These are phyloP conservation scores for Lasiodiplodia theobromae DNA, from an alignment of 2,329 filamentous ascomycete species.

Conservation along the genomic window DNA sequence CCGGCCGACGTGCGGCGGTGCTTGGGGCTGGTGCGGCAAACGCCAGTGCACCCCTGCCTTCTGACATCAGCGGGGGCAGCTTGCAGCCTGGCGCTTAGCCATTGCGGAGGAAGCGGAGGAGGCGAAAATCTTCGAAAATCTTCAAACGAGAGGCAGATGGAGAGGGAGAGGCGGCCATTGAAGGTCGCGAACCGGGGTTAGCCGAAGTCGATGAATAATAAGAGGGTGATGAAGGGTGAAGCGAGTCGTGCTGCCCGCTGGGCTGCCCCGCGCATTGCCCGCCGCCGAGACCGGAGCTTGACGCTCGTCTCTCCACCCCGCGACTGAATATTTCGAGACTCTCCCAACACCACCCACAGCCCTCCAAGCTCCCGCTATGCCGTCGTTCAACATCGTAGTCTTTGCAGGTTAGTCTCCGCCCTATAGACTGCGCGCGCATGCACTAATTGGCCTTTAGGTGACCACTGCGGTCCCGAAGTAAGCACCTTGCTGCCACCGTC, in stretches of 20 bases:
- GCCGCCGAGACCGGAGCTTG: slow-evolving; percentile 25
- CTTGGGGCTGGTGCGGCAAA: slow-evolving; percentile 14
- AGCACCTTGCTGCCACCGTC: slow-evolving; percentile 28
- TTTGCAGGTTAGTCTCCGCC: slow-evolving; percentile 43
- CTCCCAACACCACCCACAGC: neutral
- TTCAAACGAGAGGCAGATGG: neutral
- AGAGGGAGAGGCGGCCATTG: neutral
- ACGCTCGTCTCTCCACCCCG: slow-evolving; percentile 25
- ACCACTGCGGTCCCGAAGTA: slow-evolving; percentile 52
- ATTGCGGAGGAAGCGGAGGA: neutral
- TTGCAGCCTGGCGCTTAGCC: slow-evolving; percentile 6
- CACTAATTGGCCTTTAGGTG: slow-evolving; percentile 43
- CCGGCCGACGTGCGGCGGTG: slow-evolving; percentile 7
- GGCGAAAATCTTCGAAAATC: neutral
- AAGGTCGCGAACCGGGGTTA: neutral
- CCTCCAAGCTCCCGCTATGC: slow-evolving; percentile 37
- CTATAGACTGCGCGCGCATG: neutral
- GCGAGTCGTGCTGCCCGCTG: slow-evolving; percentile 5
- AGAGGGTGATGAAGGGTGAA: neutral
- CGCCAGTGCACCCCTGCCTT: slow-evolving; percentile 14
- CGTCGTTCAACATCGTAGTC: slow-evolving; percentile 52
- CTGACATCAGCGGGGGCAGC: slow-evolving; percentile 21
- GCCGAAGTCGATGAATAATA: slow-evolving; percentile 5
- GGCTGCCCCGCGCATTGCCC: slow-evolving; percentile 16
- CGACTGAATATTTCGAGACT: slow-evolving; percentile 25